A percentile compares a stretch with the other conserved stretches of the same genome.
Evolutionary conservation across 1,284 basidiomycete genomes (phyloP).

Genomic region (Crepidotus sp.): DNA sequence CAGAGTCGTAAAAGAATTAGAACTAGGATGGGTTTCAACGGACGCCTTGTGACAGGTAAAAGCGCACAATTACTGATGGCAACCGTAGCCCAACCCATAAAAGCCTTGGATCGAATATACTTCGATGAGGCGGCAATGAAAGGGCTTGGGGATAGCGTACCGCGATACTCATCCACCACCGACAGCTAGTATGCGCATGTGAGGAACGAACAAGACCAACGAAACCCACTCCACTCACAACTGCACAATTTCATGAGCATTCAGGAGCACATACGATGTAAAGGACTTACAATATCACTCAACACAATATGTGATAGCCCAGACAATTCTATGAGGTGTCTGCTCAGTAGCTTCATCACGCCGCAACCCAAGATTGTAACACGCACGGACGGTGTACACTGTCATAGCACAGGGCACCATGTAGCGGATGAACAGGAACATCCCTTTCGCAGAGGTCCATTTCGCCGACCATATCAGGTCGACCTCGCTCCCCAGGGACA

Average conservation of each 20-base stretch:
- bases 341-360: neutral
- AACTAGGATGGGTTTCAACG: conserved; percentile 20
- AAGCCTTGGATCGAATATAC: conserved; percentile 18
- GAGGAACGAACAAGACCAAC: neutral
- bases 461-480: conserved; percentile 37
- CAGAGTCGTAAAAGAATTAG: conserved; percentile 36
- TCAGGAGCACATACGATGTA: neutral
- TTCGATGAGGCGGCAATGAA: neutral
- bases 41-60: neutral
- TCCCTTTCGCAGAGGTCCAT: conserved; percentile 31
- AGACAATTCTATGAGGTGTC: conserved; percentile 5
- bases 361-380: neutral
- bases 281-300: conserved; percentile 13
- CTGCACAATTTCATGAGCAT: conserved; percentile 10
- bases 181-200: conserved; percentile 26
- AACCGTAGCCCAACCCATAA: conserved; percentile 30
- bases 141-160: conserved; percentile 16
- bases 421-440: conserved; percentile 42
- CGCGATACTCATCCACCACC: conserved; percentile 26
- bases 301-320: conserved; percentile 1
- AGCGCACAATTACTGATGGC: conserved; percentile 32
- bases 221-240: conserved; percentile 18
- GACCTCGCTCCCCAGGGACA: conserved; percentile 39
- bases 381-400: conserved; percentile 32
- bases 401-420: conserved; percentile 32